phyloP scores from a whole-genome alignment of 306 rosid species.

The Lathyrus sativus region DNA sequence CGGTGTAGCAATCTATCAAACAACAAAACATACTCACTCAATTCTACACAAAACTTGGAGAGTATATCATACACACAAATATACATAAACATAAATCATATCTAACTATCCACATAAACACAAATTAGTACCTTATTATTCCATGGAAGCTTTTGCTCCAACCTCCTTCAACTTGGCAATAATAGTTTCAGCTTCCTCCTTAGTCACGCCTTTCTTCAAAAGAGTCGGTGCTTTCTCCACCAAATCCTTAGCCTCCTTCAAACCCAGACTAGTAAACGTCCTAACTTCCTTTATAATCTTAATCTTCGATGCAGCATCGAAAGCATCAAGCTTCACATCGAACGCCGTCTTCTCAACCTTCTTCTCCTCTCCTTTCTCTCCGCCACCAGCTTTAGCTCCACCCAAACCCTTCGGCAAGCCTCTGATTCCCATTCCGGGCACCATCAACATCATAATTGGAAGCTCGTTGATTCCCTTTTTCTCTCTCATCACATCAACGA shows the following conservation, averaged over 20 bases:
- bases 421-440: constrained; percentile 70
- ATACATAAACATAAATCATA: background rate
- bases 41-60: background rate
- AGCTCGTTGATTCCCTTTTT: constrained; percentile 74
- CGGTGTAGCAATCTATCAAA: background rate
- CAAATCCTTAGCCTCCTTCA: constrained; percentile 98
- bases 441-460: constrained; percentile 79
- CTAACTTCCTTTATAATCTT: constrained; percentile 93
- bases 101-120: background rate
- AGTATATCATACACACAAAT: background rate
- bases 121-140: constrained; percentile 58
- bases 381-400: constrained; percentile 30
- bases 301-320: constrained; percentile 76
- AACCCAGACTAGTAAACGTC: constrained; percentile 80
- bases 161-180: constrained; percentile 84
- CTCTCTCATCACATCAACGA: constrained; percentile 72
- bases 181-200: constrained; percentile 83
- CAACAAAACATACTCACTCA: background rate
- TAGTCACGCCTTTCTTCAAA: constrained; percentile 87
- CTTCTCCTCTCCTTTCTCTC: constrained; percentile 43
- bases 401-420: constrained; percentile 58
- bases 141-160: constrained; percentile 89
- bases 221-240: constrained; percentile 87
- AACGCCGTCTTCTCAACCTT: constrained; percentile 82
- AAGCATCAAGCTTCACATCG: constrained; percentile 84